These are phyloP conservation scores for Boletus pseudo-olivaceus DNA, from an alignment of 768 basidiomycete species.

Conservation along the genomic window DNA sequence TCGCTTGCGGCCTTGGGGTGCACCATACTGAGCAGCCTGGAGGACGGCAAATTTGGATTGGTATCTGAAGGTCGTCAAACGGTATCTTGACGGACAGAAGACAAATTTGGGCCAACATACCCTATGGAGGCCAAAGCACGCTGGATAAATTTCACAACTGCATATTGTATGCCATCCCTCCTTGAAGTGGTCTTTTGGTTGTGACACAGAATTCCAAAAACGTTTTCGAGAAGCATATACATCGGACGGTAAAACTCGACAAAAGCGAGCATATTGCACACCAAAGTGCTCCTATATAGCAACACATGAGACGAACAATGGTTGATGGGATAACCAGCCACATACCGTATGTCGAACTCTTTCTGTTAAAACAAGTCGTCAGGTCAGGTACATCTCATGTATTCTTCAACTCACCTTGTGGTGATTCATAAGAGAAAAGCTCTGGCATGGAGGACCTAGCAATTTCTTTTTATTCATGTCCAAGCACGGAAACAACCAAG, in stretches of 20 bases:
- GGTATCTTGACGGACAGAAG: not conserved
- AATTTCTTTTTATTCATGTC: not conserved
- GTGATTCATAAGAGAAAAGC: conserved; percentile 65
- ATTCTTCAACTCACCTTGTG: conserved; percentile 41
- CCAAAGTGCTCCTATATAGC: conserved; percentile 50
- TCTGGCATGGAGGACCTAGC: conserved; percentile 73
- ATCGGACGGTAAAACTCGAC: conserved; percentile 61
- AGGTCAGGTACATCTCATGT: not conserved
- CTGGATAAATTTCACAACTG: conserved; percentile 64
- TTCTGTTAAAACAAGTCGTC: conserved; percentile 34
- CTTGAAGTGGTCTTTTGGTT: conserved; percentile 40
- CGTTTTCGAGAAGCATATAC: conserved; percentile 74
- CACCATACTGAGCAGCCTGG: conserved; percentile 70
- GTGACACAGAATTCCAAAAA: conserved; percentile 55
- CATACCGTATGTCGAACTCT: conserved; percentile 58
- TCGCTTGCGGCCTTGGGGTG: conserved; percentile 63
- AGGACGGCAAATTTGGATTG: conserved; percentile 64
- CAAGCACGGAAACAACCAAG: not conserved
- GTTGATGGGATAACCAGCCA: not conserved
- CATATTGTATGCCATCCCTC: conserved; percentile 43
- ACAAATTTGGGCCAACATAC: conserved; percentile 35
- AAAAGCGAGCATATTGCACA: conserved; percentile 68
- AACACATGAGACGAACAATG: not conserved
- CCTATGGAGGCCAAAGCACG: conserved; percentile 60
- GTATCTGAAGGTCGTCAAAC: conserved; percentile 35